phyloP scores from a whole-genome alignment of 2,329 filamentous ascomycete genomes.

The Esteya vermicola region DNA sequence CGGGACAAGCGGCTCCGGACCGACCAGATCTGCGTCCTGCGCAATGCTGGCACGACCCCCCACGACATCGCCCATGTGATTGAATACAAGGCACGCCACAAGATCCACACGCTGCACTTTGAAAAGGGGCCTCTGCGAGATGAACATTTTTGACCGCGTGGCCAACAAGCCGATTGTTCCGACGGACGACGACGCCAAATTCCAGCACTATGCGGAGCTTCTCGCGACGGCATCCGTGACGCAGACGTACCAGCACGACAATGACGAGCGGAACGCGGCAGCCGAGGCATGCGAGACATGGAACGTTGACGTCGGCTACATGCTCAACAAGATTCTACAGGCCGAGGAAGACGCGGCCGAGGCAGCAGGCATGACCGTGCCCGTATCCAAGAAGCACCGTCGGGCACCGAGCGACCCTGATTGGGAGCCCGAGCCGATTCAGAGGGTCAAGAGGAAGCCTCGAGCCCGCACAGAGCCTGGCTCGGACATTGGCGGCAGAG shows the following conservation, averaged over 20 bases:
- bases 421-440: constrained; percentile 1
- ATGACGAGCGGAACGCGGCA: constrained; percentile 10
- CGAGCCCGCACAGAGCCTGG: too few species aligned
- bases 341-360: background rate
- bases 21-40: constrained; percentile 19
- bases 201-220: constrained; percentile 4
- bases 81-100: constrained; percentile 33
- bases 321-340: background rate
- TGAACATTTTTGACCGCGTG: constrained; percentile 23
- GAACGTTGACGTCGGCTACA: background rate
- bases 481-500: too few species aligned
- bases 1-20: constrained; percentile 13
- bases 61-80: constrained; percentile 17
- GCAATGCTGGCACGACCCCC: constrained; percentile 5
- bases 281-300: background rate
- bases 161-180: constrained; percentile 14
- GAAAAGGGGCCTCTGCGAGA: constrained; percentile 23
- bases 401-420: constrained; percentile 5
- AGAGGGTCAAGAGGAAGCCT: background rate
- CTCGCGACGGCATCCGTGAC: constrained; percentile 25
- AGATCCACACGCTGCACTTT: constrained; percentile 27
- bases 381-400: background rate
- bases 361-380: background rate
- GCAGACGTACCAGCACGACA: constrained; percentile 26
- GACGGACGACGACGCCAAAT: constrained; percentile 4